A percentile compares a stretch with the other conserved stretches of the same genome.
Evolutionary conservation across 1,139 yeast species (phyloP).

Genomic region (Yarrowia galli): DNA sequence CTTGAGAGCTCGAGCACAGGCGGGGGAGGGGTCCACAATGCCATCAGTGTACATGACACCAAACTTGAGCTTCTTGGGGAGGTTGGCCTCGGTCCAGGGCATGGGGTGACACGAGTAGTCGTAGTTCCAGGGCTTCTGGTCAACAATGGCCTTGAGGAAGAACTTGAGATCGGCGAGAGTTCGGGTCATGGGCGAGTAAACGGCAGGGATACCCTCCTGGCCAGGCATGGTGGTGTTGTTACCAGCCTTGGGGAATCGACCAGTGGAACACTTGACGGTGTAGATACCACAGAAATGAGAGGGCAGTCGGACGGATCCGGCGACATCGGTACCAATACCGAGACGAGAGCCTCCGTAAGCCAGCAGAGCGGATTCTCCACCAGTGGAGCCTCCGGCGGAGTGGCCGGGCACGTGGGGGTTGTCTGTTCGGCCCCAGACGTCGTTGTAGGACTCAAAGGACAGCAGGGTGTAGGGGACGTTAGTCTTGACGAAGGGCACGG

Average conservation of each 20-base stretch:
- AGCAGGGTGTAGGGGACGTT: constrained; percentile 59
- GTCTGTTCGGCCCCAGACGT: constrained; percentile 56
- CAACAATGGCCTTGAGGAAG: constrained; percentile 63
- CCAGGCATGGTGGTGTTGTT: constrained; percentile 63
- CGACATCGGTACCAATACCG: constrained; percentile 67
- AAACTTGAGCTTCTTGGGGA: constrained; percentile 57
- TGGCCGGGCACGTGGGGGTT: constrained; percentile 55
- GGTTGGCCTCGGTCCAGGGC: constrained; percentile 61
- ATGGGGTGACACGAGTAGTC: constrained; percentile 64
- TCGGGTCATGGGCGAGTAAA: constrained; percentile 65
- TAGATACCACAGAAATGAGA: constrained; percentile 59
- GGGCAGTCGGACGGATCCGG: constrained; percentile 64
- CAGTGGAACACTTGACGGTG: constrained; percentile 58
- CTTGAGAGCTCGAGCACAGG: constrained; percentile 63
- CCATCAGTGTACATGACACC: constrained; percentile 58
- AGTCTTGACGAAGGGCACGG: constrained; percentile 58
- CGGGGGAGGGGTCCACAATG: constrained; percentile 65
- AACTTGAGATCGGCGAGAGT: constrained; percentile 68
- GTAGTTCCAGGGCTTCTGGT: constrained; percentile 68
- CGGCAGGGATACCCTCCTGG: constrained; percentile 63
- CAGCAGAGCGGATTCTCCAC: constrained; percentile 60
- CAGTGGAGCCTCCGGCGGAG: constrained; percentile 60
- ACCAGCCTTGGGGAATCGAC: constrained; percentile 59
- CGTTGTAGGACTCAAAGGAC: constrained; percentile 56
- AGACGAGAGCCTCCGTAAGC: constrained; percentile 57